Base-by-base conservation (phyloP, 2,329 filamentous ascomycete genomes). In the Verticillium isaacii region DNA sequence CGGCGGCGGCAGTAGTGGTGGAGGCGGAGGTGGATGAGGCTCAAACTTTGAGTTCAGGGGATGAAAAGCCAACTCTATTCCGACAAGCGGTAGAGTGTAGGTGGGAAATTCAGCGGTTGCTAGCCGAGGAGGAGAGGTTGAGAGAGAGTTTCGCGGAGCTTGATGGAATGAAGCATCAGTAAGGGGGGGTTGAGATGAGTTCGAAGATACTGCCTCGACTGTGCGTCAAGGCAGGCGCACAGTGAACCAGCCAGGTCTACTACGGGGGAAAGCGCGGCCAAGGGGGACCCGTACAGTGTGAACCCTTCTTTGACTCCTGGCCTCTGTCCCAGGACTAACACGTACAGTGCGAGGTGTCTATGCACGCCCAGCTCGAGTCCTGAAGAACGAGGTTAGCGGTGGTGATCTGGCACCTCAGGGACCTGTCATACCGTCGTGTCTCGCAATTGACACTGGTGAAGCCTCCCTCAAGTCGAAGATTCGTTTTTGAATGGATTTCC, bases 1-100 rank as follows among this genome's bases (percentile, higher is more conserved):
- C 68, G 67, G 54, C 54, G 45, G 45, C 23, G 45, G 45, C 8
- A 8, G 14, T 6, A 8, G 37, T 6, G 37, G 37, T 17, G 37
- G 5, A 12, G 39, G n/a, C 17, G n/a, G 39, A 45, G 19, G 45
- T 23, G 5, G n/a, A 23, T 25, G 45, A 50, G 19, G n/a, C 45
- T 50, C 45, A 50, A 23, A 50, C 11, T 50, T 23, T 11, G 19
- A 11, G 45, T 50, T 50, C n/a, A 8, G 23, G n/a, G 25, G 45
- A 50, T 23, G 19, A 2, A 25, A 23, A 50, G n/a, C 23, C 45
- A 50, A 50, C 45, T 50, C 45, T 50, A n/a, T 50, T 23, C n/a
- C 4, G 45, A 50, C 11, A 29, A 29, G 29, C 29, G 29, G 29
- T 29, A 6, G 29, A 6, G 45, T 50, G n/a, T 50, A n/a, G 19